Base-by-base conservation (phyloP, 177 flowering plant genomes). In the Tripterygium wilfordii region DNA sequence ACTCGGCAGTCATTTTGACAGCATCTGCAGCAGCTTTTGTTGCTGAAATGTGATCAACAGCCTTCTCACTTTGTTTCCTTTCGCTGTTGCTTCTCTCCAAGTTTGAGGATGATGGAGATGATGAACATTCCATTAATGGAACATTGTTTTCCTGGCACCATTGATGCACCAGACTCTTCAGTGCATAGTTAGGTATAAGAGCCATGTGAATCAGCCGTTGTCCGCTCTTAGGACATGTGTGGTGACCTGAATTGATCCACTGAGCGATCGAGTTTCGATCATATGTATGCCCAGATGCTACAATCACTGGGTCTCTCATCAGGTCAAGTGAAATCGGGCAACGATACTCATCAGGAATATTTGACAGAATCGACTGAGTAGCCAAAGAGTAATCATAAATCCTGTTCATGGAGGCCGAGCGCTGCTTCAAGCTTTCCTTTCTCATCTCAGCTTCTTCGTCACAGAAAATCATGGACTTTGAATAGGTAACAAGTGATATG, bases 231-330 rank as follows among this genome's bases (percentile, higher is more conserved):
- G 96, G 92, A 50, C 91, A 83, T 1, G 82, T 75, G n/a, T 70
- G 77, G 35, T 76, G 96, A 1, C 91, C 85, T 0, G 82, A 58
- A 43, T 82, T 66, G 57, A 83, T 81, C 96, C 96, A 86, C 36
- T 68, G 72, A 19, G 81, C 61, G 12, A 83, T 86, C 1, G 88
- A 74, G 43, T 33, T 55, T 2, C 87, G 76, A 45, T 86, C 89
- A 49, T 79, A 86, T 14, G 88, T 79, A 27, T 86, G 96, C 17
- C 88, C 91, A 1, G 91, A 76, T 25, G 91, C 70, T 33, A 86
- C 62, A 15, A 83, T 81, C 47, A 83, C 95, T 15, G 95, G 96
- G 38, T 83, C 96, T 49, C 54, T 70, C 82, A 86, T 81, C 65
- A 86, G 54, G 41, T 83, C 91, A 2, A 80, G 76, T 5, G 94